Base-by-base conservation (phyloP, 2,329 filamentous ascomycete genomes). In the Colletotrichum orbiculare region DNA sequence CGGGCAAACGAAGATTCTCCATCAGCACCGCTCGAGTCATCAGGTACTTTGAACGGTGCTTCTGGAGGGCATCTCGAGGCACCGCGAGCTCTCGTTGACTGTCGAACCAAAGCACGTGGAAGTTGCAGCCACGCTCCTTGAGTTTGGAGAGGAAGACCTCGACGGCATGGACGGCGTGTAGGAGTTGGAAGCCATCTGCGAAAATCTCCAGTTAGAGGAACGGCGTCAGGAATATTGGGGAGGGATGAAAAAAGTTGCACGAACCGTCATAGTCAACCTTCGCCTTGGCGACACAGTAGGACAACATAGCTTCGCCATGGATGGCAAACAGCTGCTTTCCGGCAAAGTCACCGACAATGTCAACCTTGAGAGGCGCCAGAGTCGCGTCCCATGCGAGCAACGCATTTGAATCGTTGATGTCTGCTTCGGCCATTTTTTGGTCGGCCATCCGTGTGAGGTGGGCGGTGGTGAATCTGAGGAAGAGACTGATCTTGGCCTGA, bases 331-430 rank as follows among this genome's bases (percentile, higher is more conserved):
- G 81, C 72, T 93, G 91, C 65, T 87, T 87, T 25, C 91, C 91
- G 4, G 89, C 90, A 75, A 91, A 94, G 72, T 94, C 91, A 45
- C 91, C 90, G 4, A 93, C 86, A 2, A 94, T 83, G 69, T 92
- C 89, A 35, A 91, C 82, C n/a, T 67, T 71, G 7, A 73, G 72
- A 3, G 76, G 72, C 12, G 53, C 67, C 17, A 64, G 39, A 12
- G 12, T 68, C 4, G n/a, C 17, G 4, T 61, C 25, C 62, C 62
- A 65, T 5, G 10, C 4, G 2, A 11, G 8, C 9, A 65, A 6
- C 12, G 49, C 17, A 25, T 25, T 4, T 25, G 25, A 25, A 25
- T 25, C 25, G 25, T 5, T 25, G 4, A 25, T 25, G 25, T 25
- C 25, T 25, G 25, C 25, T 25, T 25, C 25, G 25, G 25, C 25